Base-by-base conservation (phyloP, 2,329 filamentous ascomycete species). In the Talaromyces sp. region DNA sequence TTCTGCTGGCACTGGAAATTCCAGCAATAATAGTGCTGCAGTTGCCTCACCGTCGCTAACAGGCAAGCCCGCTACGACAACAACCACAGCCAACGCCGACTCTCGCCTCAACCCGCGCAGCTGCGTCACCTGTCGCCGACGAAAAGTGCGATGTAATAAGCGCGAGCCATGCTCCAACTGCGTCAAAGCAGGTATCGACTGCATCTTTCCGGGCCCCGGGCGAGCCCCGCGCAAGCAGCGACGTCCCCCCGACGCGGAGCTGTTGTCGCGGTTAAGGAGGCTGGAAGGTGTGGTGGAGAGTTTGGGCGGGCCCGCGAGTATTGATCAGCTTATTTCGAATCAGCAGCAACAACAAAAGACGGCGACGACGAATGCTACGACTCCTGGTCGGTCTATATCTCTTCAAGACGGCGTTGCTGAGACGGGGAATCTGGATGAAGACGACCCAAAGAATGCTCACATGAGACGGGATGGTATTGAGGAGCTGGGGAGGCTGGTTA, bases 221-320 rank as follows among this genome's bases (percentile, higher is more conserved):
- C 77, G 86, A 62, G 85, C 85, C 4, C 85, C 85, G 27, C 77
- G 86, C 59, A 86, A 85, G 70, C 76, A 80, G 61, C 81, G 82
- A 61, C 86, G 87, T 63, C 78, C 82, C 2, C 79, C 79, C 3
- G 85, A 88, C 69, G 81, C 80, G n/a, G 86, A 87, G 70, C 73
- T 88, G 23, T 72, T 88, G 60, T 82, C 85, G 18, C 76, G 86
- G 18, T 66, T 88, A 69, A 77, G 82, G 61, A 80, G 82, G 59
- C 72, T 88, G 47, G 86, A 88, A 69, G 83, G 83, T 33, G 84
- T 87, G 2, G 86, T 88, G 34, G 82, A 86, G 67, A 83, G 78
- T 55, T 70, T 88, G 62, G 85, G 84, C 59, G 81, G 78, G 16
- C 75, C 80, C 30, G 72, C 75, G 16, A 68, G 72, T 18, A 72